Base-by-base conservation (phyloP, 148 eudicot genomes). In the Suaeda aralocaspica region DNA sequence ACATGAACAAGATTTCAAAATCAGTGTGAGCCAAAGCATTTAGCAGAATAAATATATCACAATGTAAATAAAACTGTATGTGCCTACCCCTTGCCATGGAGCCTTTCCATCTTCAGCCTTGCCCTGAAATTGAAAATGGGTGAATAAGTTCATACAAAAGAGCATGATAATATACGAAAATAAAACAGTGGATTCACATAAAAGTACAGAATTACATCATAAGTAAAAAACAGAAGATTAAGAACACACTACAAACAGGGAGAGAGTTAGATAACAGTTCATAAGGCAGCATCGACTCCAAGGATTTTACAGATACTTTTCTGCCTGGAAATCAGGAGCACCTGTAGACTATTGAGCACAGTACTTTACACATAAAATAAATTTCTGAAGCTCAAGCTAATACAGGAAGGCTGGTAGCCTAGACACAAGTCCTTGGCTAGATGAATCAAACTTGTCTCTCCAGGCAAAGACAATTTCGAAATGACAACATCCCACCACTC, bases 11-110 rank as follows among this genome's bases (percentile, higher is more conserved):
- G n/a, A n/a, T n/a, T n/a, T n/a, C n/a, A n/a, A n/a, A n/a, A n/a
- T 56, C 33, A 25, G 11, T 10, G 58, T 53, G 58, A 53, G 58
- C 58, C 22, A 53, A 53, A 53, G 22, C 1, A 6, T 7, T 21
- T 4, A 10, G 15, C 12, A 53, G 29, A 22, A 0, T 8, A 58
- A n/a, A 58, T 30, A 31, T 31, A 15, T 16, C 12, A 52, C 39
- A n/a, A 46, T 25, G 10, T 10, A 50, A 72, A 52, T 1, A 30
- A 44, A 26, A 19, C 9, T 6, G 58, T 4, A 50, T 61, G 29
- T 64, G 57, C 86, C 62, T 83, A 90, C 96, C 92, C 96, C 98
- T 80, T 88, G 74, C 98, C 98, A 93, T 33, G 96, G 92, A 69
- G 98, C 85, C 80, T 90, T 87, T 14, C 98, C 98, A 48, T 83